A percentile compares a stretch with the other conserved stretches of the same genome.
Conservation (phyloP, 768 basidiomycete species). For the Phlebiopsis flavidoalba region DNA sequence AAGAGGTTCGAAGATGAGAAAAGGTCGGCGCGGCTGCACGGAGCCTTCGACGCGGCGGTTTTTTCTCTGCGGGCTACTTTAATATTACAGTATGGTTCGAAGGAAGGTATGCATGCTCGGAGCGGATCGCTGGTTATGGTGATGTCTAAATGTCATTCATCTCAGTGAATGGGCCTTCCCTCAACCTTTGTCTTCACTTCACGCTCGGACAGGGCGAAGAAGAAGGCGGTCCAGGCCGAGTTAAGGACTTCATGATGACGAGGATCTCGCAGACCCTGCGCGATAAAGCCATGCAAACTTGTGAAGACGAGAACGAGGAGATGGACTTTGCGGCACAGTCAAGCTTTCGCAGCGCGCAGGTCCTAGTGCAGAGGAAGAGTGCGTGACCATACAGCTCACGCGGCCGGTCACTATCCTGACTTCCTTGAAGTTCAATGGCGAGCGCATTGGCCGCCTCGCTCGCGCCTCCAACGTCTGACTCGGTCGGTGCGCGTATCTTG, state of each 20-base stretch:
- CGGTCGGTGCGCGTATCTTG: conserved; percentile 78
- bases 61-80: conserved; percentile 96
- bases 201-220: conserved; percentile 65
- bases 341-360: conserved; percentile 28
- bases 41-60: conserved; percentile 98
- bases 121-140: background rate
- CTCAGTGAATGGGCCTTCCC: conserved; percentile 98
- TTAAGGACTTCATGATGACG: conserved; percentile 99
- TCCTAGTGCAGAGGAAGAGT: conserved; percentile 48
- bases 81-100: conserved; percentile 94
- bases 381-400: conserved; percentile 22
- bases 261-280: conserved; percentile 83
- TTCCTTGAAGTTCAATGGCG: conserved; percentile 48
- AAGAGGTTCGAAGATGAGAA: conserved; percentile 93
- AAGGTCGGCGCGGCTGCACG: conserved; percentile 90
- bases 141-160: background rate
- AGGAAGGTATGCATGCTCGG: conserved; percentile 62
- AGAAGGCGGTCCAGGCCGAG: conserved; percentile 58
- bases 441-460: conserved; percentile 60
- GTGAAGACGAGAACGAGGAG: conserved; percentile 78
- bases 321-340: conserved; percentile 60
- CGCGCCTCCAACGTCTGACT: conserved; percentile 70
- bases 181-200: conserved; percentile 93
- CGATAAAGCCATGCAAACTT: conserved; percentile 65
- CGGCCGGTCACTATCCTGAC: background rate